Conservation (phyloP, 176 grass and related monocot species). For the Rhipidocladum racemiflorum region DNA sequence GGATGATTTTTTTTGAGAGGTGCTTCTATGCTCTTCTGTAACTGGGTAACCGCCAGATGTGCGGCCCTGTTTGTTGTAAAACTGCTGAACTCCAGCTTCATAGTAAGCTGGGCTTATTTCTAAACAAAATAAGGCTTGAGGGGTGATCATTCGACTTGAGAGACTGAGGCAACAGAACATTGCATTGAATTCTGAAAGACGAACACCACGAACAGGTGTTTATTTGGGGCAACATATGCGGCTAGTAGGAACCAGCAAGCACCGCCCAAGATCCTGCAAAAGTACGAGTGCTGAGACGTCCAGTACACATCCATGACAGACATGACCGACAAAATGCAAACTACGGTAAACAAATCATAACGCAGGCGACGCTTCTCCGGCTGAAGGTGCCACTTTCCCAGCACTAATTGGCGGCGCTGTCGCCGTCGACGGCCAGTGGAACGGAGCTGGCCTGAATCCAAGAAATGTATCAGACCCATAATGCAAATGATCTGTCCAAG, state of each 20-base stretch:
- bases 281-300: not conserved
- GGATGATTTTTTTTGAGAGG: too few relatives aligned
- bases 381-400: not conserved
- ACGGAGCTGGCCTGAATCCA: constrained; percentile 47
- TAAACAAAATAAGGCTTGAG: too few relatives aligned
- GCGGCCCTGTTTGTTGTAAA: too few relatives aligned
- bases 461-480: not conserved
- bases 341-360: constrained; percentile 10
- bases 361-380: not conserved
- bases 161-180: constrained; percentile 14
- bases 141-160: not conserved
- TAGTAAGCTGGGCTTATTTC: too few relatives aligned
- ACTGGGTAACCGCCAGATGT: too few relatives aligned
- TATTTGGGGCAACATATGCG: constrained; percentile 34
- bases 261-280: constrained; percentile 7
- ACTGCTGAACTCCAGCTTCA: too few relatives aligned
- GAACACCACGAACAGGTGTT: constrained; percentile 1
- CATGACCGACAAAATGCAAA: constrained; percentile 28
- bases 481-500: not conserved
- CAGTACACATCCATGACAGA: constrained; percentile 9
- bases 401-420: not conserved
- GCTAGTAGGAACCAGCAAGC: constrained; percentile 16
- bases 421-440: constrained; percentile 49
- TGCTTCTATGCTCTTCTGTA: too few relatives aligned
- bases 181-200: constrained; percentile 22